These are phyloP conservation scores for Globisporangium okanoganense DNA, from an alignment of 352 stramenopile species.

Conservation along the genomic window DNA sequence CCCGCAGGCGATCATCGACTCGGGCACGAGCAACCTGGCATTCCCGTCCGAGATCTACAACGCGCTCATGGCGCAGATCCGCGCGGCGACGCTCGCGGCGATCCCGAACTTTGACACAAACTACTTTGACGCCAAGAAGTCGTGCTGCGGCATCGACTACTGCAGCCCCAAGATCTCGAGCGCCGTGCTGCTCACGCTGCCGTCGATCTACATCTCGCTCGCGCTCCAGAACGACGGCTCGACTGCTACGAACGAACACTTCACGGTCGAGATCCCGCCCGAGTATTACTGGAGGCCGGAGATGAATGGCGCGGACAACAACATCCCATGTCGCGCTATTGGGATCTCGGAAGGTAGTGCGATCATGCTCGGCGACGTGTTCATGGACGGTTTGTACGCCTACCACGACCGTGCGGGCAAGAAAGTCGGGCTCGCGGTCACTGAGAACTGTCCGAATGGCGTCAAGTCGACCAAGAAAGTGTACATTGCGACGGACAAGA, in stretches of 20 bases:
- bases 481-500: slow-evolving; percentile 30
- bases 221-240: slow-evolving; percentile 47
- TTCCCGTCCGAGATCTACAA: slow-evolving; percentile 78
- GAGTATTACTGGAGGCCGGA: slow-evolving; percentile 83
- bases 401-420: slow-evolving; percentile 65
- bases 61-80: slow-evolving; percentile 65
- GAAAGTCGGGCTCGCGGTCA: slow-evolving; percentile 67
- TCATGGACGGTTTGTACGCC: slow-evolving; percentile 79
- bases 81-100: slow-evolving; percentile 42
- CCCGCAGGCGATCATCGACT: slow-evolving; percentile 78
- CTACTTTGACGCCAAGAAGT: slow-evolving; percentile 69
- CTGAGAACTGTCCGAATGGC: slow-evolving; percentile 73
- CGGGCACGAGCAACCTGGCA: slow-evolving; percentile 77
- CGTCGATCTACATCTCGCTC: slow-evolving; percentile 77
- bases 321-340: slow-evolving; percentile 59
- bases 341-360: slow-evolving; percentile 71
- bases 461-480: slow-evolving; percentile 77
- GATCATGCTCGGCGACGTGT: slow-evolving; percentile 77
- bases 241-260: slow-evolving; percentile 48
- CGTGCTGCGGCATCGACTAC: slow-evolving; percentile 66
- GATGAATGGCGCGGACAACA: slow-evolving; percentile 58
- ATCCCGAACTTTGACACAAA: slow-evolving; percentile 60
- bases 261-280: slow-evolving; percentile 76
- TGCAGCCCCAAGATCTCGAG: slow-evolving; percentile 57
- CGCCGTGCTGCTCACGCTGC: slow-evolving; percentile 52